Base-by-base conservation (phyloP, 805 yeast species). In the Kuraishia floccosa region DNA sequence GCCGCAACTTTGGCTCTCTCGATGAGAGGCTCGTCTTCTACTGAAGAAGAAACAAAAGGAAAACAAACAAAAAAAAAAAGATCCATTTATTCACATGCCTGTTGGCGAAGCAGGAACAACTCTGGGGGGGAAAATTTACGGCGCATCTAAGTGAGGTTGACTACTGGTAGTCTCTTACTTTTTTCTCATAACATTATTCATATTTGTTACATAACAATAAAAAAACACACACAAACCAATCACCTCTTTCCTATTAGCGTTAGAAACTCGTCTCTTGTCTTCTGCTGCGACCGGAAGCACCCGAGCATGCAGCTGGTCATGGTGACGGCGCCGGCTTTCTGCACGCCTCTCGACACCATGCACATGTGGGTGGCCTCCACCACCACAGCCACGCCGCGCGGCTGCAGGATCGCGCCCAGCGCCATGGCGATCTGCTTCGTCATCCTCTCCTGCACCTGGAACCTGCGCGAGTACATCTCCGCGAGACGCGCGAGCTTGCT, bases 361-460 rank as follows among this genome's bases (percentile, higher is more conserved):
- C 98, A 91, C 98, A 91, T 91, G 52, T 91, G 98, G 2, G 89
- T 73, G 13, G 96, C 96, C 57, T 91, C 98, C 47, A 91, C 86
- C 17, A 91, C 97, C 25, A 91, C 98, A 1, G 97, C 98, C 6
- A 91, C 98, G 38, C 98, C 98, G 47, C 87, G 71, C 12, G 98
- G 98, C 47, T 81, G 78, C 46, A 91, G 65, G 36, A 87, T 83
- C 49, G 86, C 96, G 52, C 79, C 75, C 34, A 91, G 58, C 1
- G 97, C 96, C 81, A 86, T 83, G 20, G 98, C 97, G 33, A 91
- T 87, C 55, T 91, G 98, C 54, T 91, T 91, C 9, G 98, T 91
- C 39, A 91, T 67, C 41, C 98, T 68, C 53, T 91, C 98, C 57
- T 91, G 98, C n/a, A 91, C 98, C 58, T 91, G 98, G 44, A 91